A percentile compares a stretch with the other conserved stretches of the same genome.
phyloP scores from a whole-genome alignment of 306 rosid species.

The Medicago arabica region DNA sequence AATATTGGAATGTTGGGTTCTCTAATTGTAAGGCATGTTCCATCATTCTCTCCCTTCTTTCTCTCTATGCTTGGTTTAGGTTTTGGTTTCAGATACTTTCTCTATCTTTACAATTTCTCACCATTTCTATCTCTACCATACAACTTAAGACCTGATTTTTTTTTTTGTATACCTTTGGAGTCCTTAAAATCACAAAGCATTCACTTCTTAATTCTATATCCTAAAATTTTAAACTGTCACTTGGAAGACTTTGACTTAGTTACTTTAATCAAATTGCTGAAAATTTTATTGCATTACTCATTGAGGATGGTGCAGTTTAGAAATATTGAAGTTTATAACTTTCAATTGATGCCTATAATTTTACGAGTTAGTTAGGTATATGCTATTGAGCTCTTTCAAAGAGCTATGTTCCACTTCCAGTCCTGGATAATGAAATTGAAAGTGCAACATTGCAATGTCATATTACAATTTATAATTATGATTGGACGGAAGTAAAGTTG shows the following conservation, averaged over 20 bases:
- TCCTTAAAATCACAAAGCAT: slow-evolving; percentile 19
- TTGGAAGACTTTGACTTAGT: slow-evolving; percentile 12
- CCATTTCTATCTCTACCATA: slow-evolving; percentile 13
- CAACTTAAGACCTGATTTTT: not conserved
- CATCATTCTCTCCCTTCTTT: not conserved
- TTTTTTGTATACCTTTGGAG: slow-evolving; percentile 4
- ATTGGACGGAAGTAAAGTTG: not conserved
- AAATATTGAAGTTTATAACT: slow-evolving; percentile 10
- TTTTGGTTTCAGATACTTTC: slow-evolving; percentile 27
- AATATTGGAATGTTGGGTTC: slow-evolving; percentile 26
- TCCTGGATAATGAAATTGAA: slow-evolving; percentile 33
- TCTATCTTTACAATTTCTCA: slow-evolving; percentile 17
- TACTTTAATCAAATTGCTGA: slow-evolving; percentile 26
- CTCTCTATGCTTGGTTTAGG: not conserved
- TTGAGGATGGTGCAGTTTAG: slow-evolving; percentile 21
- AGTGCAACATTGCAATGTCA: not conserved
- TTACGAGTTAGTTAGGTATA: slow-evolving; percentile 4
- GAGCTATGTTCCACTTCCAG: not conserved
- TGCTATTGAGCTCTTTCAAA: slow-evolving; percentile 26
- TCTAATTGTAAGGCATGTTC: slow-evolving; percentile 26
- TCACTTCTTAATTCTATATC: slow-evolving; percentile 2
- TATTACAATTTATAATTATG: slow-evolving; percentile 17
- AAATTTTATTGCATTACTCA: slow-evolving; percentile 2
- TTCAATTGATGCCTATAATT: slow-evolving; percentile 3
- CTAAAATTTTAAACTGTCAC: slow-evolving; percentile 15